A percentile compares a stretch with the other conserved stretches of the same genome.
These are phyloP conservation scores for Mycena indigotica DNA, from an alignment of 768 basidiomycete species.

Conservation along the genomic window DNA sequence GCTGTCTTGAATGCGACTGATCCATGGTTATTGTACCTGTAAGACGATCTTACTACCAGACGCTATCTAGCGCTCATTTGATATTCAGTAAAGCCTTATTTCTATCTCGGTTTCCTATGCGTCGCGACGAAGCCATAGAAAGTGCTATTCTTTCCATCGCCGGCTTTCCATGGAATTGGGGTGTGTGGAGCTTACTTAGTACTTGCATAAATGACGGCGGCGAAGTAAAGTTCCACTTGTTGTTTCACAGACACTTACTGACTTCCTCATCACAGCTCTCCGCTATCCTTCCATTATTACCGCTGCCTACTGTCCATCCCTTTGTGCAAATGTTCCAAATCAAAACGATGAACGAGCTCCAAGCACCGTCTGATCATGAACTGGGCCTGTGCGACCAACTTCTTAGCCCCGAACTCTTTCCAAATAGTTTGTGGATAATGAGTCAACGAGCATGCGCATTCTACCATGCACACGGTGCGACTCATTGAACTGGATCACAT, in stretches of 20 bases:
- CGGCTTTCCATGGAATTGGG: constrained; percentile 92
- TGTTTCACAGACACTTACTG: constrained; percentile 20
- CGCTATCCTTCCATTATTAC: constrained; percentile 50
- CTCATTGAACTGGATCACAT: constrained; percentile 4
- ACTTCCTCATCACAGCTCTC: constrained; percentile 44
- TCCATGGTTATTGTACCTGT: constrained; percentile 88
- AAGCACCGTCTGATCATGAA: constrained; percentile 86
- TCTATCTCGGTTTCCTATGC: constrained; percentile 66
- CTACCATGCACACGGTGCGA: constrained; percentile 87
- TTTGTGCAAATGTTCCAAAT: constrained; percentile 77
- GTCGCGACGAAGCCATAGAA: constrained; percentile 87
- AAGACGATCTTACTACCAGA: constrained; percentile 27
- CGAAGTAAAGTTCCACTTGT: constrained; percentile 57
- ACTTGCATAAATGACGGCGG: constrained; percentile 81
- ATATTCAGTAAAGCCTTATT: constrained; percentile 75
- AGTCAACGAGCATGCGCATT: constrained; percentile 82
- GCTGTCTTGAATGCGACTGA: constrained; percentile 62
- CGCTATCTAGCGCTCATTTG: constrained; percentile 6
- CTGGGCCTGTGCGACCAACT: constrained; percentile 80
- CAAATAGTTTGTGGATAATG: constrained; percentile 83
- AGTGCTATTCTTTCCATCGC: constrained; percentile 73
- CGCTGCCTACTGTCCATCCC: constrained; percentile 48
- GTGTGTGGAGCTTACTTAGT: constrained; percentile 82
- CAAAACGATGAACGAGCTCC: constrained; percentile 85
- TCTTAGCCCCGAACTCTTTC: constrained; percentile 70